Evolutionary conservation across 495 filamentous ascomycete genomes (phyloP), one percentile per base, ranked within the genome.

Genomic region (Penicillium mononematosum): DNA sequence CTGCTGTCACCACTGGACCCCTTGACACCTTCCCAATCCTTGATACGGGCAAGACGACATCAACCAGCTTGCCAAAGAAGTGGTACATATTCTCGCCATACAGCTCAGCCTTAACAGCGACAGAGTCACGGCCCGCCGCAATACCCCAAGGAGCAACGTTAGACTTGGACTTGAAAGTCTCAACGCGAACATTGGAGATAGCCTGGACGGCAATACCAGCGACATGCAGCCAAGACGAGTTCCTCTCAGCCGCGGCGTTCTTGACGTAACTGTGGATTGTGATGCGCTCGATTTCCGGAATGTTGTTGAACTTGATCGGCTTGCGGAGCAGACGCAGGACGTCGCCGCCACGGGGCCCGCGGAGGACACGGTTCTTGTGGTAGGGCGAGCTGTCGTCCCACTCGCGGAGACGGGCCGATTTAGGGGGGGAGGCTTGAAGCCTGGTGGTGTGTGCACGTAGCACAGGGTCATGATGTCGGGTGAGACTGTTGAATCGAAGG

Each of bases 331-430:
- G 82, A 0, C 81, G 83, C 12, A 96, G 81, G 4, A 78, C 72
- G 32, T 79, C 73, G 50, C 86, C 81, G 46, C 94, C 92, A 58
- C 92, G 82, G 12, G 94, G 94, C 1, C 85, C 87, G 31, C 93
- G 89, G 61, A 89, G 83, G 2, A 87, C 86, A 46, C 94, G 83
- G 79, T 94, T 93, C 73, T 90, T 90, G 81, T 92, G 91, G 73
- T 98, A 98, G 2, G 91, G 92, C 1, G 90, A 96, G 49, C 85
- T 86, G 64, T 87, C 90, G 59, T 95, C 90, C 94, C 94, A 98
- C 59, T 75, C 70, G 41, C 94, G 88, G 48, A 97, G 78, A 52
- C 93, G 89, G 47, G 88, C 82, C 4, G 80, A 72, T 66, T 85
- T 81, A 17, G 79, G 74, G 79, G 74, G 8, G 83, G 81, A 11